These are phyloP conservation scores for Hygrophorus pudorinus DNA, from an alignment of 768 basidiomycete genomes.

Conservation along the genomic window DNA sequence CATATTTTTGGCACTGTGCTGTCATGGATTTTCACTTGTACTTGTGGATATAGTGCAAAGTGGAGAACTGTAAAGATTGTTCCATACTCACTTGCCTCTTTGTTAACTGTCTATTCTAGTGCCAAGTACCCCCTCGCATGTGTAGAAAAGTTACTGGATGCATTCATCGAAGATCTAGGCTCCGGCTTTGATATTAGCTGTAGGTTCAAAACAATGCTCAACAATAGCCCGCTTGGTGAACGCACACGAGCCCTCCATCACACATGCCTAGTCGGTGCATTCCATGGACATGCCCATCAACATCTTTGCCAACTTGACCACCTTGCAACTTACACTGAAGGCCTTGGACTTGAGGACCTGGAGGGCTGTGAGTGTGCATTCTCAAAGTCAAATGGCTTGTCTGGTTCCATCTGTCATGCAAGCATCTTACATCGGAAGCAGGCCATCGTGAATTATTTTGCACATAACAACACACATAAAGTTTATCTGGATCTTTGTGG, in stretches of 20 bases:
- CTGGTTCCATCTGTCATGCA: slow-evolving; percentile 9
- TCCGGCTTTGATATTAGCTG: slow-evolving; percentile 16
- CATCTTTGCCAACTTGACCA: too few relatives aligned
- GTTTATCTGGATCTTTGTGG: slow-evolving; percentile 13
- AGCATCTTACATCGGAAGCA: too few relatives aligned
- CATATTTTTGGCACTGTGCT: slow-evolving; percentile 17
- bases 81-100: not conserved
- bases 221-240: too few relatives aligned
- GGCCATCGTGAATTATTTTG: too few relatives aligned
- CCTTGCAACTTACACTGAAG: too few relatives aligned
- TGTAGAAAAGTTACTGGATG: slow-evolving; percentile 9
- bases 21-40: slow-evolving; percentile 11
- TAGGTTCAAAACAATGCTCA: slow-evolving; percentile 15
- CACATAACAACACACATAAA: slow-evolving; percentile 12
- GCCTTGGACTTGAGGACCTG: too few relatives aligned
- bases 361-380: too few relatives aligned
- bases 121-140: slow-evolving; percentile 16
- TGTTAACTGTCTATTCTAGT: too few relatives aligned
- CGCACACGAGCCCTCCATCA: slow-evolving; percentile 5
- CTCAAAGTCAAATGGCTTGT: too few relatives aligned
- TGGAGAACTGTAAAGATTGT: slow-evolving; percentile 15
- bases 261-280: too few relatives aligned
- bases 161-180: slow-evolving; percentile 9
- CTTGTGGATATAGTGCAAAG: too few relatives aligned
- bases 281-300: too few relatives aligned